These are phyloP conservation scores for Penicillium crystallinum DNA, from an alignment of 495 filamentous ascomycete genomes.

Conservation along the genomic window DNA sequence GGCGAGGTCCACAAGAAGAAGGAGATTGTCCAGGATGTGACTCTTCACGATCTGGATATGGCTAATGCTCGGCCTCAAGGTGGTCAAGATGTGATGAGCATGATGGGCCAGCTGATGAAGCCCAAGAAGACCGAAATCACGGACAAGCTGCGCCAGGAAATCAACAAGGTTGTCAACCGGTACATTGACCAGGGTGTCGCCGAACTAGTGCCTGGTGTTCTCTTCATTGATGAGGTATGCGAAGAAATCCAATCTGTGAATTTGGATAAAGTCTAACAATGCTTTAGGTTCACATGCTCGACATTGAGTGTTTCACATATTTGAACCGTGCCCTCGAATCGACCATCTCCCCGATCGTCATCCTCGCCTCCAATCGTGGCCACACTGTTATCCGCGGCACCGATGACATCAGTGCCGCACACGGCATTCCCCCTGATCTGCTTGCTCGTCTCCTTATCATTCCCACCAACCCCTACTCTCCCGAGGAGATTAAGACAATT, in stretches of 20 bases:
- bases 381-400: constrained; percentile 84
- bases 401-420: constrained; percentile 75
- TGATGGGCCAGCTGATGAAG: constrained; percentile 99
- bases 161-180: constrained; percentile 97
- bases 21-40: constrained; percentile 99
- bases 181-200: constrained; percentile 99
- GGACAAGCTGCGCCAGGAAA: constrained; percentile 89
- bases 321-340: constrained; percentile 95
- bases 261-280: not conserved
- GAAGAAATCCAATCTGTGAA: not conserved
- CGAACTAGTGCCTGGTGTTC: constrained; percentile 90
- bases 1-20: constrained; percentile 99
- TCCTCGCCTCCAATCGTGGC: constrained; percentile 94
- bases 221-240: constrained; percentile 95
- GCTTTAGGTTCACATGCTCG: constrained; percentile 89
- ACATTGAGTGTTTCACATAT: constrained; percentile 98
- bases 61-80: constrained; percentile 92
- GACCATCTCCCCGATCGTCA: constrained; percentile 89
- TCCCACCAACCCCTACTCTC: constrained; percentile 79
- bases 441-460: constrained; percentile 91
- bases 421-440: constrained; percentile 90
- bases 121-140: constrained; percentile 98
- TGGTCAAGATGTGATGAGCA: constrained; percentile 98
- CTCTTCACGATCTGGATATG: constrained; percentile 91
- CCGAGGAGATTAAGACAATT: constrained; percentile 85